Conservation (phyloP, 2,329 filamentous ascomycete genomes). For the Botrytis elliptica region DNA sequence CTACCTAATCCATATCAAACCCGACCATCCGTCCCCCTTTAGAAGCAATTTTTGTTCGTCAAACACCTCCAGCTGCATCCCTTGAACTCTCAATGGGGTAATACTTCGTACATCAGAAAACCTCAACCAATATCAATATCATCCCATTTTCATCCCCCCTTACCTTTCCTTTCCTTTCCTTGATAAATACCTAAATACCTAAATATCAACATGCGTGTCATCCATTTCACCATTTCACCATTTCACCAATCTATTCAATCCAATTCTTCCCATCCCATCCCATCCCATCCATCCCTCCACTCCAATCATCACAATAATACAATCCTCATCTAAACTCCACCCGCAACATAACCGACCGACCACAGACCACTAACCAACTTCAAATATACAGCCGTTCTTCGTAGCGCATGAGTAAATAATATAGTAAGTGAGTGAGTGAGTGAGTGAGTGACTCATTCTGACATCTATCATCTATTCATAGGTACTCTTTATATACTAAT, state of each 20-base stretch:
- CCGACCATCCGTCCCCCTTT: background rate
- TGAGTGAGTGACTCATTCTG: background rate
- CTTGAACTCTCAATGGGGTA: background rate
- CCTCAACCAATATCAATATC: background rate
- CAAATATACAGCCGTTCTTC: background rate
- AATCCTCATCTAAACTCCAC: slow-evolving; percentile 3
- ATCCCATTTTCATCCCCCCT: background rate
- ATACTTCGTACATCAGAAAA: background rate
- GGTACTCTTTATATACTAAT: background rate
- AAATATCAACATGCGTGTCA: background rate
- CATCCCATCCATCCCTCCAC: background rate
- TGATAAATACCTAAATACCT: background rate
- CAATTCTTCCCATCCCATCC: background rate
- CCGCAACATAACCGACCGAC: background rate
- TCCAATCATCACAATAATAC: background rate
- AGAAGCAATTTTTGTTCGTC: background rate
- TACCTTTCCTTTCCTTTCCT: background rate
- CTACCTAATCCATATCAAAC: background rate
- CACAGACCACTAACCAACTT: background rate
- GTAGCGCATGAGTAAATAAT: background rate
- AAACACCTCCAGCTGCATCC: background rate
- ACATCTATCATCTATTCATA: background rate
- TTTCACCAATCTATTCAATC: background rate
- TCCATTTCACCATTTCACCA: background rate
- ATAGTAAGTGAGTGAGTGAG: background rate